Evolutionary conservation across 2,329 filamentous ascomycete species (phyloP).

Genomic region (Lasiodiplodia hormozganensis): DNA sequence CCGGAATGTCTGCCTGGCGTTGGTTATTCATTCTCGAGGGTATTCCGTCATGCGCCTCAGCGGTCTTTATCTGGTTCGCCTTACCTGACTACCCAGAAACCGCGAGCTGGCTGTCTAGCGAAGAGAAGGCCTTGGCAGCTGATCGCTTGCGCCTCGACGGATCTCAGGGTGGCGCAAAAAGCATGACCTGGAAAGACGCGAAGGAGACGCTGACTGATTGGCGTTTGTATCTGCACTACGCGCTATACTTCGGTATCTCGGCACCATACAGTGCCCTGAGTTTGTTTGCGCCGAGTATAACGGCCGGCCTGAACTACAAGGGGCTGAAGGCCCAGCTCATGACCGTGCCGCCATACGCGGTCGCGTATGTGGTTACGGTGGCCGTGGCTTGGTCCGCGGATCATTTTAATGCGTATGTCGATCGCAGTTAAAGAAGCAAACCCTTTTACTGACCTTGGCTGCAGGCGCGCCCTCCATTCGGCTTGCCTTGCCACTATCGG

Average conservation of each 20-base stretch:
- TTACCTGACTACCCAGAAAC: constrained; percentile 59
- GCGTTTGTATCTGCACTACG: constrained; percentile 60
- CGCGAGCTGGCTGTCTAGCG: constrained; percentile 52
- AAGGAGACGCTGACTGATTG: constrained; percentile 58
- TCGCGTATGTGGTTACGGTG: constrained; percentile 61
- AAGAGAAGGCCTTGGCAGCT: constrained; percentile 53
- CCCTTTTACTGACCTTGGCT: constrained; percentile 4
- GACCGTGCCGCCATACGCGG: constrained; percentile 70
- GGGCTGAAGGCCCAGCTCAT: constrained; percentile 68
- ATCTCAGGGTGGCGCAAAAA: constrained; percentile 47
- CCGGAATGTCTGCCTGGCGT: constrained; percentile 43
- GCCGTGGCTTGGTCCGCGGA: constrained; percentile 64
- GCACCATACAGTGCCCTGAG: constrained; percentile 52
- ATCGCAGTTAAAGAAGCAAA: not conserved
- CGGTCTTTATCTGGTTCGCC: constrained; percentile 53
- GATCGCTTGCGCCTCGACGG: constrained; percentile 53
- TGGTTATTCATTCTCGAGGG: constrained; percentile 55
- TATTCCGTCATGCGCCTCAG: constrained; percentile 46
- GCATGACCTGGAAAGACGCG: constrained; percentile 57
- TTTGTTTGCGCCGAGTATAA: constrained; percentile 69
- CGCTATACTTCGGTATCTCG: constrained; percentile 39
- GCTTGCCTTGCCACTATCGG: constrained; percentile 59
- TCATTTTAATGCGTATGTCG: constrained; percentile 58
- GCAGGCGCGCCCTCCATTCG: constrained; percentile 57
- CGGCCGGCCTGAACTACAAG: constrained; percentile 62